These are phyloP conservation scores for Leishmania aethiopica DNA, from an alignment of 208 protist genomes.

Conservation along the genomic window DNA sequence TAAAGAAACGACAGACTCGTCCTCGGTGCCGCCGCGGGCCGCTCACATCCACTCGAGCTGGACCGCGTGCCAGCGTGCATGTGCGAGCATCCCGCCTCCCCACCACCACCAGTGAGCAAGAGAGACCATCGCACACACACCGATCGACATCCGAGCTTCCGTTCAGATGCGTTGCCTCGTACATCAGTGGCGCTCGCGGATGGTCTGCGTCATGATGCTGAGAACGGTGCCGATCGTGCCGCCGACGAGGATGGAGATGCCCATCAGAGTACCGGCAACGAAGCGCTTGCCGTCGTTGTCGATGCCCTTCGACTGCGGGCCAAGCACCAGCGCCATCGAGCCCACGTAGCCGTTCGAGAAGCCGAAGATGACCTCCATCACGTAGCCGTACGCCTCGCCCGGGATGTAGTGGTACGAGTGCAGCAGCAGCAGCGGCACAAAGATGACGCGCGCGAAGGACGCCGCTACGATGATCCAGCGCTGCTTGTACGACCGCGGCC, in stretches of 20 bases:
- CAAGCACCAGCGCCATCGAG: constrained; percentile 51
- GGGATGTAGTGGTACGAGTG: constrained; percentile 62
- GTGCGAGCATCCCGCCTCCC: too few relatives aligned
- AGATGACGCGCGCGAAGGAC: constrained; percentile 46
- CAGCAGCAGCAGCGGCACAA: constrained; percentile 63
- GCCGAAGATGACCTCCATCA: constrained; percentile 60
- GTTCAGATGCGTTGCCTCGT: too few relatives aligned
- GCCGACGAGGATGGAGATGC: constrained; percentile 54
- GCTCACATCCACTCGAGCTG: neutral
- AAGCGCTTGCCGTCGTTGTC: constrained; percentile 49
- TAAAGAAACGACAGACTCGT: neutral
- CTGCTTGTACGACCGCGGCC: constrained; percentile 33
- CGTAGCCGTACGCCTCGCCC: constrained; percentile 40
- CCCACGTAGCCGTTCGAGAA: constrained; percentile 64
- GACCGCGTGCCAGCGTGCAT: neutral
- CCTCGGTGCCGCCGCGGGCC: neutral
- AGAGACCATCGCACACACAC: neutral
- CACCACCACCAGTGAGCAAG: neutral
- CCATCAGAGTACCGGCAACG: constrained; percentile 60
- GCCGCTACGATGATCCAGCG: constrained; percentile 45
- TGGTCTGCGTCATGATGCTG: constrained; percentile 51
- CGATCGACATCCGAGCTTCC: neutral
- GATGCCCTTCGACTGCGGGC: constrained; percentile 37
- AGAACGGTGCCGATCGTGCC: constrained; percentile 43
- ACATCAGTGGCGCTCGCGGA: constrained; percentile 12